Evolutionary conservation across 140 eudicot species (phyloP).

Genomic region (Cichorium intybus): DNA sequence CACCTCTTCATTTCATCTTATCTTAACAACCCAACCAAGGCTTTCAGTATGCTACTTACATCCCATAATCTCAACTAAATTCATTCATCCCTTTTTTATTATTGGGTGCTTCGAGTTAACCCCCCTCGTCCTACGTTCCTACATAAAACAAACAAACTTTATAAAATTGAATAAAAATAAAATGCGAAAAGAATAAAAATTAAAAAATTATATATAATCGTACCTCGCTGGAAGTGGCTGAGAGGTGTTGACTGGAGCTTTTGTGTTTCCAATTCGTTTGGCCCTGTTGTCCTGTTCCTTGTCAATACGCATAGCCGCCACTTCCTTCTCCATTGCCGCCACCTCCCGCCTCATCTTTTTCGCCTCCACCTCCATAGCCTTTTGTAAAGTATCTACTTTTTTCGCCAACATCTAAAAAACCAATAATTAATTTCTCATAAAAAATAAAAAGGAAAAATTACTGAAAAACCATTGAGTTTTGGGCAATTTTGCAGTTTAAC

Average conservation of each 20-base stretch:
- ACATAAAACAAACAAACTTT: conserved; percentile 19
- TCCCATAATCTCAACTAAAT: conserved; percentile 21
- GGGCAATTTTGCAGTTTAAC: not conserved
- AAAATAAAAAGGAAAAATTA: too few species aligned
- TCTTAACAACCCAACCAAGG: conserved; percentile 7
- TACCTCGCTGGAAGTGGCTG: conserved; percentile 78
- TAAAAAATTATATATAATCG: not conserved
- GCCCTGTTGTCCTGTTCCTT: conserved; percentile 80
- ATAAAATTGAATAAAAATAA: not conserved
- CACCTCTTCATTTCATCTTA: not conserved
- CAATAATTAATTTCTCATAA: not conserved
- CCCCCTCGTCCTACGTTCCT: conserved; percentile 71
- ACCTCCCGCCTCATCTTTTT: conserved; percentile 95
- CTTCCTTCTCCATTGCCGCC: conserved; percentile 97
- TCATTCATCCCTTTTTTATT: conserved; percentile 24
- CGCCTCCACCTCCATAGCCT: conserved; percentile 98
- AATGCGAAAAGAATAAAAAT: not conserved
- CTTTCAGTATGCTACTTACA: conserved; percentile 30
- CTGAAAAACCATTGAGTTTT: too few species aligned
- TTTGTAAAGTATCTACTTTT: conserved; percentile 94
- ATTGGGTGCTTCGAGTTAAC: conserved; percentile 67
- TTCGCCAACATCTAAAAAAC: conserved; percentile 77
- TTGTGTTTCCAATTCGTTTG: conserved; percentile 67
- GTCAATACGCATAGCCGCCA: conserved; percentile 88
- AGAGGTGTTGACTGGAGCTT: conserved; percentile 56